A percentile compares a stretch with the other conserved stretches of the same genome.
Evolutionary conservation across 2,329 filamentous ascomycete species (phyloP).

Genomic region (Penicillium olsonii): DNA sequence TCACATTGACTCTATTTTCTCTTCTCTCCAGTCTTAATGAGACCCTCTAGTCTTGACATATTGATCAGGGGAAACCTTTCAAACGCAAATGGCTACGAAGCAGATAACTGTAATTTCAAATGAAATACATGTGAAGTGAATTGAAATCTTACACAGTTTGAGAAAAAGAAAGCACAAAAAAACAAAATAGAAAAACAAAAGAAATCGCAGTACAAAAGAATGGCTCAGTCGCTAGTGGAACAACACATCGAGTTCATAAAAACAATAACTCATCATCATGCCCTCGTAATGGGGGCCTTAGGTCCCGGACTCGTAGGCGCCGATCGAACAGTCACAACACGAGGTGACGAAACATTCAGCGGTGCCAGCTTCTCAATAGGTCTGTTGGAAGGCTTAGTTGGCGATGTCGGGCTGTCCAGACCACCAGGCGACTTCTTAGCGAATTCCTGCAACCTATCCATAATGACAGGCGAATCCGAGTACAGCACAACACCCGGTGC

Average conservation of each 20-base stretch:
- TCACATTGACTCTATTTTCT: no score
- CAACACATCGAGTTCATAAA: neutral
- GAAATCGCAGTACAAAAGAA: neutral
- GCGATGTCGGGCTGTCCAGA: conserved; percentile 9
- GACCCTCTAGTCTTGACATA: no score
- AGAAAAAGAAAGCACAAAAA: neutral
- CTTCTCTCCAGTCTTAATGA: no score
- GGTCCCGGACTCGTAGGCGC: conserved; percentile 20
- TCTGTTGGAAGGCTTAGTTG: conserved; percentile 12
- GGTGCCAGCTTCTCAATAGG: conserved; percentile 10
- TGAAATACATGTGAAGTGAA: no score
- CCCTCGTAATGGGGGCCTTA: conserved; percentile 13
- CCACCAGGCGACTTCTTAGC: conserved; percentile 30
- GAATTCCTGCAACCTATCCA: conserved; percentile 44
- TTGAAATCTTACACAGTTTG: neutral
- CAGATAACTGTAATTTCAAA: no score
- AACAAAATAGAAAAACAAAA: neutral
- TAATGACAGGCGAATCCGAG: conserved; percentile 48
- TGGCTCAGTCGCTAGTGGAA: neutral
- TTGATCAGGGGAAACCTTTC: no score
- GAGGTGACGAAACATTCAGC: conserved; percentile 1
- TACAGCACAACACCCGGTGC: conserved; percentile 53
- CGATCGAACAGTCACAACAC: conserved; percentile 17
- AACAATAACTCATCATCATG: neutral
- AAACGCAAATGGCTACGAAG: no score